A percentile compares a stretch with the other conserved stretches of the same genome.
Evolutionary conservation across 2,329 filamentous ascomycete species (phyloP).

Genomic region (Rhynchosporium agropyri): DNA sequence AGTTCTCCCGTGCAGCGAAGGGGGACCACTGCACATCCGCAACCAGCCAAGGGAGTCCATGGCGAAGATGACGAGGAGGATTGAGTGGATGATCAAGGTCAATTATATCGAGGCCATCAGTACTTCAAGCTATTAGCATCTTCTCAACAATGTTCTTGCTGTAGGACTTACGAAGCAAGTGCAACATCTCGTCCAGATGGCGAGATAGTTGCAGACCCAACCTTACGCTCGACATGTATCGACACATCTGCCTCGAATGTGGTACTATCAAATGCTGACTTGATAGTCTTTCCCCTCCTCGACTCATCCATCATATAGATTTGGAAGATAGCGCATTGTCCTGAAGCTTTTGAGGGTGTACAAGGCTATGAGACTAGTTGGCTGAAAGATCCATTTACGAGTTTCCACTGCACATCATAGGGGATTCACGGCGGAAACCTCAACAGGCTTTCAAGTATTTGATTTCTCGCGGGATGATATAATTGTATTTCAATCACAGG

Average conservation of each 20-base stretch:
- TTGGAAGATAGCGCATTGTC: conserved; percentile 30
- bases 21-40: conserved; percentile 97
- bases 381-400: not conserved
- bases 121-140: conserved; percentile 43
- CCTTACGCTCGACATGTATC: conserved; percentile 72
- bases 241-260: conserved; percentile 85
- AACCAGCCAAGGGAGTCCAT: conserved; percentile 90
- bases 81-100: conserved; percentile 89
- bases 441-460: no score
- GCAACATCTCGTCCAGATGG: conserved; percentile 89
- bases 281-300: conserved; percentile 62
- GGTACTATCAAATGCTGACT: conserved; percentile 78
- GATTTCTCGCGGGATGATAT: no score
- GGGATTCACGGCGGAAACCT: not conserved
- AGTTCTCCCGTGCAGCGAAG: conserved; percentile 85
- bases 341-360: conserved; percentile 12
- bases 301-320: conserved; percentile 40
- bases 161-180: conserved; percentile 65
- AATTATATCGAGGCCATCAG: conserved; percentile 86
- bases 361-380: not conserved
- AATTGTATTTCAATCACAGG: no score
- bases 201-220: conserved; percentile 91
- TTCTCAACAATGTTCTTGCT: not conserved
- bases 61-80: conserved; percentile 80
- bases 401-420: conserved; percentile 33